phyloP scores from a whole-genome alignment of 176 grass and related monocot genomes.

The Cocos nucifera region DNA sequence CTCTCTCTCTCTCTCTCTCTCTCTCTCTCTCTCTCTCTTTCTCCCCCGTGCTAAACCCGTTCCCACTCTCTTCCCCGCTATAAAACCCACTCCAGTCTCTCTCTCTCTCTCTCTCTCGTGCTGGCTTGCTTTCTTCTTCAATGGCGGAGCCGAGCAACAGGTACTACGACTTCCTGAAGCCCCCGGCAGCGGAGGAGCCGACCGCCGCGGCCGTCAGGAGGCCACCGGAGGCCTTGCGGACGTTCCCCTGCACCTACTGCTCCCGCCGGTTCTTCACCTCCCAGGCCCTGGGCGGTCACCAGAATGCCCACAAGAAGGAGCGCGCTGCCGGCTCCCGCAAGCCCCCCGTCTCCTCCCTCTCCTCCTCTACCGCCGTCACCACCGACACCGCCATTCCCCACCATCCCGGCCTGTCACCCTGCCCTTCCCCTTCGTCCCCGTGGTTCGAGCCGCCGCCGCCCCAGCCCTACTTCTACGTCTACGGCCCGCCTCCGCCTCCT shows the following conservation, averaged over 20 bases:
- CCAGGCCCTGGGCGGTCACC: constrained; percentile 12
- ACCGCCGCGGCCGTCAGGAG: not conserved
- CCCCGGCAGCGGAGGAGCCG: not conserved
- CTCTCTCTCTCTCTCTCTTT: no score
- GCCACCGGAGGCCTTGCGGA: constrained; percentile 6
- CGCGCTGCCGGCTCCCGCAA: constrained; percentile 11
- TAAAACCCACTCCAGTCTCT: not conserved
- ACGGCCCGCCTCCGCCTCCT: no score
- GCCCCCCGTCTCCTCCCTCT: not conserved
- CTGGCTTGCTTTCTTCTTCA: not conserved
- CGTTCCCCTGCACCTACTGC: constrained; percentile 33
- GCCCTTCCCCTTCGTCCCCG: not conserved
- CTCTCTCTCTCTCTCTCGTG: not conserved
- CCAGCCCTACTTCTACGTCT: not conserved
- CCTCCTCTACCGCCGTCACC: not conserved
- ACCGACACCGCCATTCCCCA: constrained; percentile 13
- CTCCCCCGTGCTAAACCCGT: no score
- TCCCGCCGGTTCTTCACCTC: constrained; percentile 25
- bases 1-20: no score
- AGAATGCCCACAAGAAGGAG: constrained; percentile 20
- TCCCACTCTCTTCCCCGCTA: no score
- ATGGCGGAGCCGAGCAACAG: constrained; percentile 22
- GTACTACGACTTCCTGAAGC: constrained; percentile 29
- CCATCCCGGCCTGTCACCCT: constrained; percentile 1
- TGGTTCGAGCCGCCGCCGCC: not conserved